phyloP scores from a whole-genome alignment of 352 stramenopile species.

The Phytopythium delawarense region DNA sequence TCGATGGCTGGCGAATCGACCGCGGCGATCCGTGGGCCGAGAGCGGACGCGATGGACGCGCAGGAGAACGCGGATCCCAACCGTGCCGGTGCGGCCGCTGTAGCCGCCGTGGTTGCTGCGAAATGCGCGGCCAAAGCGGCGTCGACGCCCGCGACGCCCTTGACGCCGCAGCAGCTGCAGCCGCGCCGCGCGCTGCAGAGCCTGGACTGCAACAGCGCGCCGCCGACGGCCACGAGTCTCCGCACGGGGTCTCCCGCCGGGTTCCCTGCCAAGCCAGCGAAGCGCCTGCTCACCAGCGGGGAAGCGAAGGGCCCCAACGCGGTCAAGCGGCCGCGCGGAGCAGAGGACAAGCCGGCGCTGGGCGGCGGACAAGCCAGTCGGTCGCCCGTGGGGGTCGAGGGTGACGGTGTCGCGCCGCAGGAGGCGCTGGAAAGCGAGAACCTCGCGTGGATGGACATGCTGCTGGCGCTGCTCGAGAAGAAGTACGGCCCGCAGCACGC shows the following conservation, averaged over 20 bases:
- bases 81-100: conserved; percentile 2
- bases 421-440: conserved; percentile 45
- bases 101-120: conserved; percentile 7
- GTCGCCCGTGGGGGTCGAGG: neutral
- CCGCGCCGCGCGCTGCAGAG: conserved; percentile 23
- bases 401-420: neutral
- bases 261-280: neutral
- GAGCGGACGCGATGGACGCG: conserved; percentile 4
- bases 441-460: conserved; percentile 83
- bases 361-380: neutral
- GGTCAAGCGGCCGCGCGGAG: neutral
- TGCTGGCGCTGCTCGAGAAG: conserved; percentile 62
- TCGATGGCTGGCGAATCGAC: conserved; percentile 17
- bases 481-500: conserved; percentile 35
- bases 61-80: conserved; percentile 33
- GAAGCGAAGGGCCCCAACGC: neutral
- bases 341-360: neutral
- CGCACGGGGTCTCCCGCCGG: neutral
- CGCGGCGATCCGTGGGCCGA: neutral
- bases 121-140: conserved; percentile 12
- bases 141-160: neutral
- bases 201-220: conserved; percentile 22
- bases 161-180: conserved; percentile 8
- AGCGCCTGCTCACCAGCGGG: neutral
- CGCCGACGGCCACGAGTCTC: neutral